These are phyloP conservation scores for Apiotrichum mycotoxinovorans DNA, from an alignment of 1,284 basidiomycete species.

Conservation along the genomic window DNA sequence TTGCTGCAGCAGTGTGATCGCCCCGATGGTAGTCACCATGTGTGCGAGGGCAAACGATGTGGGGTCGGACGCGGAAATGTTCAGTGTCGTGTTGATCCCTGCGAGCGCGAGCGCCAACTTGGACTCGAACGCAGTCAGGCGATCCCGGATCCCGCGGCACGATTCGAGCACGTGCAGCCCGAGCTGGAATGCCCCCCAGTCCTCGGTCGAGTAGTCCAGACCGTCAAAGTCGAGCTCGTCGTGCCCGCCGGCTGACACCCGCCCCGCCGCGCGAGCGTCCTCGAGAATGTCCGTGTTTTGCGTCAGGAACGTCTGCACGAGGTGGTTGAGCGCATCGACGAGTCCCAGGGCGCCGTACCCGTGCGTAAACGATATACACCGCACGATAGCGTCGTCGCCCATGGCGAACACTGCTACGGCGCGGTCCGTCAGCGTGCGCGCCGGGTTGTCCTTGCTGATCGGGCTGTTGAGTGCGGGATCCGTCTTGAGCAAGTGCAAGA, in stretches of 20 bases:
- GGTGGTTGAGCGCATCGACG: constrained; percentile 66
- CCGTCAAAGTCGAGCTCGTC: constrained; percentile 44
- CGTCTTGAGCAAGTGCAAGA: constrained; percentile 59
- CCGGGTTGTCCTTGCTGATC: constrained; percentile 55
- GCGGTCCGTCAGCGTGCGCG: constrained; percentile 66
- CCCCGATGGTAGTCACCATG: constrained; percentile 59
- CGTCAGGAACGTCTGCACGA: constrained; percentile 66
- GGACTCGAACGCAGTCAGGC: constrained; percentile 63
- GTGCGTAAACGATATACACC: constrained; percentile 76
- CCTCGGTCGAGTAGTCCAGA: constrained; percentile 73
- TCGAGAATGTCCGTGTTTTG: constrained; percentile 52
- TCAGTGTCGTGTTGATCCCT: constrained; percentile 61
- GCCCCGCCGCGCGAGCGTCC: not conserved
- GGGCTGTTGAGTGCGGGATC: constrained; percentile 49
- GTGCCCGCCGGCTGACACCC: not conserved
- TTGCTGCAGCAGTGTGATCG: constrained; percentile 68
- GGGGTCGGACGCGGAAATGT: constrained; percentile 58
- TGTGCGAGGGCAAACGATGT: constrained; percentile 29
- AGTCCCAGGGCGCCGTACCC: constrained; percentile 75
- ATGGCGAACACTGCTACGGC: constrained; percentile 66
- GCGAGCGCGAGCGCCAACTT: constrained; percentile 61
- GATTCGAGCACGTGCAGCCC: constrained; percentile 76
- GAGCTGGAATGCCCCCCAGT: constrained; percentile 79
- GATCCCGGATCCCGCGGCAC: constrained; percentile 66
- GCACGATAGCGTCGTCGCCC: constrained; percentile 72